A percentile compares a stretch with the other conserved stretches of the same genome.
Conservation (phyloP, 768 basidiomycete genomes). For the Tulasnella sp. region DNA sequence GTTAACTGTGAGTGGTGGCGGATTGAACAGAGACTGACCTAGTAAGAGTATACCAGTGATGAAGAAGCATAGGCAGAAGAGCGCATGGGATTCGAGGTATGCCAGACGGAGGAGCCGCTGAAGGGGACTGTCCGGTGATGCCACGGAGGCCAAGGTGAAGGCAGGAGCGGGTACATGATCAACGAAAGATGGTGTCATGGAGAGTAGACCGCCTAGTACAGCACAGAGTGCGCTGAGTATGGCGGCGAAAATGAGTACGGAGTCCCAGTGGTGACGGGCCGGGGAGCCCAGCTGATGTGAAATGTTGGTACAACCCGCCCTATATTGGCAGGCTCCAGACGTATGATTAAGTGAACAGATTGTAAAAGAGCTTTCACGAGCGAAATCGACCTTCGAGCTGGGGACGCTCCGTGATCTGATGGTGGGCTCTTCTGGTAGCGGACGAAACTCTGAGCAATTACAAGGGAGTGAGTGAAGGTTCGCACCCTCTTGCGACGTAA, state of each 20-base stretch:
- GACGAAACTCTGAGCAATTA: too few species aligned
- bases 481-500: background rate
- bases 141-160: background rate
- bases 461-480: too few species aligned
- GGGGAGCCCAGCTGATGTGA: too few species aligned
- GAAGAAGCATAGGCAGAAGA: slow-evolving; percentile 59
- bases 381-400: too few species aligned
- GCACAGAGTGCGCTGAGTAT: background rate
- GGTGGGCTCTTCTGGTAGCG: too few species aligned
- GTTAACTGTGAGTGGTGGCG: background rate
- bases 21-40: slow-evolving; percentile 36
- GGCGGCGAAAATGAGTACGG: background rate
- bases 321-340: too few species aligned
- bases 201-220: background rate
- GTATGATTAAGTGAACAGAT: too few species aligned
- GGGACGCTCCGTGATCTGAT: too few species aligned
- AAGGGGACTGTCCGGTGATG: background rate
- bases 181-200: background rate
- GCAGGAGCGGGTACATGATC: background rate
- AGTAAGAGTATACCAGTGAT: slow-evolving; percentile 58
- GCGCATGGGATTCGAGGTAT: slow-evolving; percentile 29
- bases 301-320: too few species aligned
- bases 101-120: background rate
- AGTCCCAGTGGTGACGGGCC: too few species aligned
- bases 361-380: too few species aligned